Percentiles rank a stretch among this genome's conserved stretches.
phyloP scores from a whole-genome alignment of 805 yeast genomes.

The Deakozyma indianensis region DNA sequence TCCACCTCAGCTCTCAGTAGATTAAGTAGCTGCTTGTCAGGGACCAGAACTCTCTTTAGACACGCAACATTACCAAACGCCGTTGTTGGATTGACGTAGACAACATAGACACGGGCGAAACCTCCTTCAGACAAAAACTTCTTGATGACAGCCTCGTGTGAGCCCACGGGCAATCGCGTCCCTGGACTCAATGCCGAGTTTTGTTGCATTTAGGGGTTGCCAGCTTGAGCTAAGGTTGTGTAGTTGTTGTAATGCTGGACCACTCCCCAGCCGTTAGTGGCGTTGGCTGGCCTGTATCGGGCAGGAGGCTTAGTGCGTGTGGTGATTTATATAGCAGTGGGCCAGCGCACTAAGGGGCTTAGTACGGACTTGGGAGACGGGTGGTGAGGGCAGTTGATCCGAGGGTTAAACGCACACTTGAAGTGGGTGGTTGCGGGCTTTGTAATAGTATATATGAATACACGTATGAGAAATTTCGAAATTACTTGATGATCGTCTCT shows the following conservation, averaged over 20 bases:
- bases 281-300: too few species aligned
- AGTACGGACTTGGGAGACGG: too few species aligned
- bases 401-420: too few species aligned
- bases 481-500: too few species aligned
- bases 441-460: too few species aligned
- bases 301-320: too few species aligned
- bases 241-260: neutral
- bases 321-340: too few species aligned
- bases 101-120: conserved; percentile 87
- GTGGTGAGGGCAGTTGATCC: too few species aligned
- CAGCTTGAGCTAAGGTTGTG: neutral
- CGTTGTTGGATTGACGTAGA: conserved; percentile 48
- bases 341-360: too few species aligned
- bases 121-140: conserved; percentile 80
- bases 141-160: conserved; percentile 55
- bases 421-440: too few species aligned
- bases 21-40: conserved; percentile 72
- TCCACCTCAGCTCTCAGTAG: conserved; percentile 88
- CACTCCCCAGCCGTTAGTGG: too few species aligned
- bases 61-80: conserved; percentile 51
- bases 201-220: conserved; percentile 11
- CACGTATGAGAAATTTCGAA: too few species aligned
- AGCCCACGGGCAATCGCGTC: conserved; percentile 66
- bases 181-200: conserved; percentile 51
- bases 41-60: conserved; percentile 88